Evolutionary conservation across 371 early-diverging fungal species (phyloP), one percentile per base, ranked within the genome.

Genomic region (Massospora cicadina): DNA sequence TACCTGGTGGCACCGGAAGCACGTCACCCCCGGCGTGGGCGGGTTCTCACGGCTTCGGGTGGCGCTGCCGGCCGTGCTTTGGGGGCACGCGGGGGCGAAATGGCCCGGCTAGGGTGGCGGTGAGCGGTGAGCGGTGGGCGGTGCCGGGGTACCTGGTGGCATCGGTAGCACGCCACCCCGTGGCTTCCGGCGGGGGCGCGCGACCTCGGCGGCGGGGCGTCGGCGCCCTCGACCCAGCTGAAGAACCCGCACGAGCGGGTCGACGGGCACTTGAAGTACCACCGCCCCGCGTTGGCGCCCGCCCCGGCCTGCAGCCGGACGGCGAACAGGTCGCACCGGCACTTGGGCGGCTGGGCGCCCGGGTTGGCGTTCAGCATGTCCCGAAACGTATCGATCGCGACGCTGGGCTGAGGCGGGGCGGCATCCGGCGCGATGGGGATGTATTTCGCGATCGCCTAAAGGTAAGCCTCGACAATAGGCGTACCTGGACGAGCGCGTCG

Each of bases 401-500:
- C 17, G 30, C 32, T 28, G 30, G 24, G 24, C 24, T n/a, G 24
- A 17, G 23, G 12, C 28, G 23, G 13, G 28, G 43, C 43, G 43
- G 10, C 17, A 10, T 10, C 43, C 43, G 17, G 5, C 17, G 43
- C 43, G 43, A 17, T 43, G 43, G 43, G 43, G 43, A 43, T 43
- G 43, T 43, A 10, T 43, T 63, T 43, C 27, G 27, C 30, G 13
- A 63, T 5, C 23, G 24, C 3, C 54, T 63, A 30, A 7, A 63
- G 54, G 54, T 23, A 28, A 63, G 23, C n/a, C n/a, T 54, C 10
- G 7, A 17, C 3, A 12, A 33, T 54, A 43, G 55, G 30, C 67
- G 67, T 0, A 72, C 67, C 62, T 61, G 55, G 28, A 77, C 73
- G 2, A 91, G 69, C 31, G 68, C 72, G 0, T 68, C 59, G 10